These are phyloP conservation scores for Candida yuanshanica DNA, from an alignment of 805 yeast genomes.

Conservation along the genomic window DNA sequence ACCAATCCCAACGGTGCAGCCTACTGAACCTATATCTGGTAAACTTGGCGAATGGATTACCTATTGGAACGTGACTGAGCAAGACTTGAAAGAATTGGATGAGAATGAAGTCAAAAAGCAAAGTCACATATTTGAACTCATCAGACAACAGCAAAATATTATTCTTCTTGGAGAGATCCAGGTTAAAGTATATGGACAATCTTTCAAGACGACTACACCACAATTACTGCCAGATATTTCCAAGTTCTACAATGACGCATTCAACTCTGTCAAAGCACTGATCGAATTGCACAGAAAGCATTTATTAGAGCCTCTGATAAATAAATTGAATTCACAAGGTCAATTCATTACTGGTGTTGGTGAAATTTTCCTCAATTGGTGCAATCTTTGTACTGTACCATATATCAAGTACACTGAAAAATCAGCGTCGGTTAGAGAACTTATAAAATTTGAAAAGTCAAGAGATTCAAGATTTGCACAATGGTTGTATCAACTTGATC, in stretches of 20 bases:
- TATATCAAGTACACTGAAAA: constrained; percentile 56
- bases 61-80: constrained; percentile 57
- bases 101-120: constrained; percentile 56
- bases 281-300: constrained; percentile 47
- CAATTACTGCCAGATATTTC: constrained; percentile 43
- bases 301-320: constrained; percentile 52
- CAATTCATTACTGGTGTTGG: constrained; percentile 62
- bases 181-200: constrained; percentile 48
- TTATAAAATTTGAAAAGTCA: constrained; percentile 41
- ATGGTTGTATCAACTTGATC: constrained; percentile 52
- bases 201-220: constrained; percentile 33
- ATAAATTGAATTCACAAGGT: constrained; percentile 55
- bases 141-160: constrained; percentile 65
- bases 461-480: constrained; percentile 39
- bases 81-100: constrained; percentile 46
- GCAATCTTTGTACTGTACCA: constrained; percentile 45
- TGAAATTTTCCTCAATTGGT: constrained; percentile 61
- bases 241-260: constrained; percentile 55
- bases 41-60: constrained; percentile 53
- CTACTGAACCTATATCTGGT: constrained; percentile 10
- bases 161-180: constrained; percentile 63
- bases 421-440: constrained; percentile 54
- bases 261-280: constrained; percentile 50
- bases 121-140: constrained; percentile 69
- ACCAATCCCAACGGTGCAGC: constrained; percentile 16